Base-by-base conservation (phyloP, 2,329 filamentous ascomycete species). In the Fusarium cyanostomum region DNA sequence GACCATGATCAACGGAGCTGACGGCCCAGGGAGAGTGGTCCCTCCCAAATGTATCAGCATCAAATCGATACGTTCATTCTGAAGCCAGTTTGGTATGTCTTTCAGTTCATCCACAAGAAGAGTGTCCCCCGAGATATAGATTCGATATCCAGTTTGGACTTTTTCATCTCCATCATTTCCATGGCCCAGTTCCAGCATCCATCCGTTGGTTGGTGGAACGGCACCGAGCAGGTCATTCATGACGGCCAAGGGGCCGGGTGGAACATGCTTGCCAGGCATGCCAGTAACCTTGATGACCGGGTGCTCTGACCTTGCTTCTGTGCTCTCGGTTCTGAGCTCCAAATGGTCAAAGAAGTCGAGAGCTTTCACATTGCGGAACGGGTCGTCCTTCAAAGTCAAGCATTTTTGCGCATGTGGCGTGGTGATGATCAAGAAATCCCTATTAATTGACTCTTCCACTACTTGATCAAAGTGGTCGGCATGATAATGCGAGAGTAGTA, bases 111-210 rank as follows among this genome's bases (percentile, higher is more conserved):
- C 62, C 9, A 68, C 45, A 68, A 88, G 78, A 8, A 90, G 77
- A 2, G 87, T 90, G 70, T 90, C 87, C 16, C 87, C 87, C 0
- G 86, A 86, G 57, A 90, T 89, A 73, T 90, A 90, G 67, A 89
- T 88, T 12, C 83, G 74, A 67, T 86, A 87, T 1, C 84, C 83
- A 18, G 74, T 78, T 10, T 79, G 70, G 56, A 84, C 80, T 5
- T 68, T 62, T 4, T 59, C 52, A 28, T 52, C 55, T n/a, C n/a
- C 39, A 7, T 10, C 38, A n/a, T 49, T 46, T 9, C 58, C 31
- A 64, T 84, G 80, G 1, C 87, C 86, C 9, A 90, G 74, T 71
- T 90, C 86, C 5, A 90, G 59, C 75, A 90, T 84, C 86, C 87
- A 90, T 28, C 87, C 87, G 68, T 89, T 89, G 1, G 84, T 88